phyloP scores from a whole-genome alignment of 345 rosid genomes.

The Eucalyptus camaldulensis region DNA sequence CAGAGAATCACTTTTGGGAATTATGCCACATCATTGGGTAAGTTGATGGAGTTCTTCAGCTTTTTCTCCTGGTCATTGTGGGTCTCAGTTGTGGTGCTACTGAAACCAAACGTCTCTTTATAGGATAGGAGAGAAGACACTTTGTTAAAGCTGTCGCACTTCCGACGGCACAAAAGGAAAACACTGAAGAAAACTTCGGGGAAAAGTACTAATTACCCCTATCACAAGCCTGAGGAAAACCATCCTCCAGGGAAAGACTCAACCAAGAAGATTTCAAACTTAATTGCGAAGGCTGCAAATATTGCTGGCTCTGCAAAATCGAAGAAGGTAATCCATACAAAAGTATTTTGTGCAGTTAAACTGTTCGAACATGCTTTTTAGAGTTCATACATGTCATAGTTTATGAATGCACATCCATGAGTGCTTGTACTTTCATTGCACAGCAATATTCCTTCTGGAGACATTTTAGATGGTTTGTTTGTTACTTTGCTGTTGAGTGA shows the following conservation, averaged over 20 bases:
- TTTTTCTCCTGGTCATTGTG: background rate
- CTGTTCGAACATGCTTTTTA: background rate
- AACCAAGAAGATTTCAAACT: constrained; percentile 68
- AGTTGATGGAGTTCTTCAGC: constrained; percentile 1
- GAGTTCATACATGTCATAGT: background rate
- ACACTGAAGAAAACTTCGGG: constrained; percentile 56
- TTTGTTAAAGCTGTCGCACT: constrained; percentile 63
- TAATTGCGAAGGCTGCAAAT: constrained; percentile 81
- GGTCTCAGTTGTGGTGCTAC: background rate
- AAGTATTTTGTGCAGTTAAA: background rate
- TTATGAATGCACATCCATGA: background rate
- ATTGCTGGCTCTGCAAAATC: constrained; percentile 78
- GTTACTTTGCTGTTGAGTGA: background rate
- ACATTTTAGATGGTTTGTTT: background rate
- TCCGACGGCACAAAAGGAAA: constrained; percentile 89
- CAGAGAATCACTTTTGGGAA: constrained; percentile 89
- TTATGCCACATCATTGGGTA: constrained; percentile 98
- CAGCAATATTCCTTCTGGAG: background rate
- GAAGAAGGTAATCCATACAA: constrained; percentile 49
- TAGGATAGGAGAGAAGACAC: constrained; percentile 99
- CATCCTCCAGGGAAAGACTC: constrained; percentile 89
- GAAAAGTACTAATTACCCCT: constrained; percentile 57
- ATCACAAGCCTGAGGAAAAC: constrained; percentile 92
- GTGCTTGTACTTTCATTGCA: background rate
- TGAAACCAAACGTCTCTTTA: constrained; percentile 6